A percentile compares a stretch with the other conserved stretches of the same genome.
Conservation (phyloP, 2,329 filamentous ascomycete genomes). For the Sporothrix schenckii region DNA sequence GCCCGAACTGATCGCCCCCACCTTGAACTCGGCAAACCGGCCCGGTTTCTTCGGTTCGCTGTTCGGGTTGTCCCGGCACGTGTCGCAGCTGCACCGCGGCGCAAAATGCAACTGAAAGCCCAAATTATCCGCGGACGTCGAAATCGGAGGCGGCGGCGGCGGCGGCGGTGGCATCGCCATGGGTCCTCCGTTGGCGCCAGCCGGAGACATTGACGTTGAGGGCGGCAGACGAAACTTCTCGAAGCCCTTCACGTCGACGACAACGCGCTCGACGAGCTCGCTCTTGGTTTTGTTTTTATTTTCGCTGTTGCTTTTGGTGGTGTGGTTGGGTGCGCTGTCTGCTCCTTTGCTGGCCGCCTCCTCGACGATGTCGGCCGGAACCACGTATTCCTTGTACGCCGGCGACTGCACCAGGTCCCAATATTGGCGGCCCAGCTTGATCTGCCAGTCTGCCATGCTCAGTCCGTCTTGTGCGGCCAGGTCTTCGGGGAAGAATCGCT, state of each 20-base stretch:
- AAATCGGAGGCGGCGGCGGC: slow-evolving; percentile 35
- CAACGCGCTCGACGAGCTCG: slow-evolving; percentile 44
- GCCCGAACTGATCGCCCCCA: slow-evolving; percentile 45
- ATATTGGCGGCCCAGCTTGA: slow-evolving; percentile 50
- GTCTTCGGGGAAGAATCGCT: slow-evolving; percentile 48
- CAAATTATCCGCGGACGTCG: slow-evolving; percentile 32
- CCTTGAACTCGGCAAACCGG: slow-evolving; percentile 48
- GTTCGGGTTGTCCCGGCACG: slow-evolving; percentile 41
- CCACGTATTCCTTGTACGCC: slow-evolving; percentile 53
- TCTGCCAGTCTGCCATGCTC: slow-evolving; percentile 45
- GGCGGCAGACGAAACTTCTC: background rate
- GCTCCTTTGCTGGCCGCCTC: background rate
- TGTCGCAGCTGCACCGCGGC: slow-evolving; percentile 49
- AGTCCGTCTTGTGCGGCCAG: slow-evolving; percentile 39
- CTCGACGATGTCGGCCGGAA: slow-evolving; percentile 42
- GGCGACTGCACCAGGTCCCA: slow-evolving; percentile 54
- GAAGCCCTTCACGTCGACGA: slow-evolving; percentile 36
- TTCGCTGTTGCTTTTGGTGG: slow-evolving; percentile 31
- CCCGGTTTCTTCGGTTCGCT: slow-evolving; percentile 38
- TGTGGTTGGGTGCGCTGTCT: background rate
- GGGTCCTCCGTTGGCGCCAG: background rate
- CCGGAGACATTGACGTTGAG: background rate
- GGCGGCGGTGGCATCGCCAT: slow-evolving; percentile 35
- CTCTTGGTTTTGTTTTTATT: slow-evolving; percentile 29
- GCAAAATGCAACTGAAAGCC: slow-evolving; percentile 49